phyloP scores from a whole-genome alignment of 169 alveolate genomes.

The Plasmodium falciparum region DNA sequence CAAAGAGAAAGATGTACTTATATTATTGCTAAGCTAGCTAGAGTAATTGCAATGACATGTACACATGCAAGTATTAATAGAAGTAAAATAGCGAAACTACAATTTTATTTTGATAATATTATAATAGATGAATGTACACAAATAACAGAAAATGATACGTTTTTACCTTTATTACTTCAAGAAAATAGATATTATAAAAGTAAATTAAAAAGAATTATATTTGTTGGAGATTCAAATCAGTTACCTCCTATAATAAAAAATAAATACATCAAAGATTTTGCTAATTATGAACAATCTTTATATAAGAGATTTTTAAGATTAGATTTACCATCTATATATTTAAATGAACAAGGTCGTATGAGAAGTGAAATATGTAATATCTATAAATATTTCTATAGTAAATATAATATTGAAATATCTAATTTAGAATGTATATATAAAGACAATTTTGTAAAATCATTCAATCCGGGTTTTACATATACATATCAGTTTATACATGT shows the following conservation, averaged over 20 bases:
- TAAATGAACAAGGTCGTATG: constrained; percentile 93
- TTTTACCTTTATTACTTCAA: constrained; percentile 93
- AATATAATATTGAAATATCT: constrained; percentile 59
- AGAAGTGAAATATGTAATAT: constrained; percentile 91
- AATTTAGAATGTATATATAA: constrained; percentile 53
- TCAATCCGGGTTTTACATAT: constrained; percentile 81
- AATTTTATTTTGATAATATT: constrained; percentile 88
- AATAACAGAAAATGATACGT: constrained; percentile 92
- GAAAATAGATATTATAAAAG: constrained; percentile 79
- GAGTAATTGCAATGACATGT: constrained; percentile 96
- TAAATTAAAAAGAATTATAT: constrained; percentile 90
- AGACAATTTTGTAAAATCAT: constrained; percentile 39
- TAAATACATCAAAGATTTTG: constrained; percentile 84
- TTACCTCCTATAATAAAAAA: constrained; percentile 95
- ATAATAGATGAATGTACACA: constrained; percentile 94
- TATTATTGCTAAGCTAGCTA: constrained; percentile 92
- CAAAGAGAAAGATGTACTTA: constrained; percentile 92
- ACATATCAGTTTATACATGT: constrained; percentile 91
- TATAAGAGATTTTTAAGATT: constrained; percentile 89
- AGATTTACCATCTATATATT: constrained; percentile 86
- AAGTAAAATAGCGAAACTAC: constrained; percentile 84
- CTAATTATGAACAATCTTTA: constrained; percentile 90
- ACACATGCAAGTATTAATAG: constrained; percentile 96
- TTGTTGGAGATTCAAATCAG: constrained; percentile 95
- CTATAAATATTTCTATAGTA: constrained; percentile 90